Conservation (phyloP, 176 grass and related monocot species). For the Musa beccarii region DNA sequence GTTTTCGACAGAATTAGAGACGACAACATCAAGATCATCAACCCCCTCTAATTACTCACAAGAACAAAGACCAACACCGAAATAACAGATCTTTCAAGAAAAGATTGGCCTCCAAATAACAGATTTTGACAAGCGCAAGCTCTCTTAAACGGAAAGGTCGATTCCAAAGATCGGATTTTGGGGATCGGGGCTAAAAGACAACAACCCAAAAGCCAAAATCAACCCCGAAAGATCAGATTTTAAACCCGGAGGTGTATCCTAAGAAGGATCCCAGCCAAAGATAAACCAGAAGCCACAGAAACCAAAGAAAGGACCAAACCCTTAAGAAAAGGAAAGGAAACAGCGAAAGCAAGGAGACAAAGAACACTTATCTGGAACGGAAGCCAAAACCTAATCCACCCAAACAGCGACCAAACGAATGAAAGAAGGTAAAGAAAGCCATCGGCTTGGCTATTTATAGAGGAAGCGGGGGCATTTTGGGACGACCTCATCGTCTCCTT, state of each 20-base stretch:
- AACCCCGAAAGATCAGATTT: too few relatives aligned
- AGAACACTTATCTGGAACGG: slow-evolving; percentile 21
- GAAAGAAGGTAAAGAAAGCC: too few relatives aligned
- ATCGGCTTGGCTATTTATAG: too few relatives aligned
- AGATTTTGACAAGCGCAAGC: slow-evolving; percentile 4
- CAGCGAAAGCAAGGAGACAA: not conserved
- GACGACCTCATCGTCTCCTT: not conserved
- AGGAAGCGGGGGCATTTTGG: slow-evolving; percentile 14
- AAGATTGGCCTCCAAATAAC: slow-evolving; percentile 1
- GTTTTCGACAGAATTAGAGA: slow-evolving; percentile 22
- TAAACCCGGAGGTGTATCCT: too few relatives aligned
- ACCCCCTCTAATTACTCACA: not conserved
- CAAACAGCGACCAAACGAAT: too few relatives aligned
- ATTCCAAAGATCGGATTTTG: not conserved
- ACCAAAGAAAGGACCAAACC: not conserved
- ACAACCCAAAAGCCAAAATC: not conserved
- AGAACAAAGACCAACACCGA: not conserved
- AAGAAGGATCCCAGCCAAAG: not conserved
- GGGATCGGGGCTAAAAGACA: not conserved
- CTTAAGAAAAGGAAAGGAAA: not conserved
- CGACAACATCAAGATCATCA: slow-evolving; percentile 37
- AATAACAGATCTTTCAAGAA: slow-evolving; percentile 6
- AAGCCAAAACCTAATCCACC: not conserved
- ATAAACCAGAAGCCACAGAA: too few relatives aligned
- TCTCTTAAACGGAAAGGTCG: not conserved